Conservation (phyloP, 1,284 basidiomycete species). For the Schizophyllum amplum region DNA sequence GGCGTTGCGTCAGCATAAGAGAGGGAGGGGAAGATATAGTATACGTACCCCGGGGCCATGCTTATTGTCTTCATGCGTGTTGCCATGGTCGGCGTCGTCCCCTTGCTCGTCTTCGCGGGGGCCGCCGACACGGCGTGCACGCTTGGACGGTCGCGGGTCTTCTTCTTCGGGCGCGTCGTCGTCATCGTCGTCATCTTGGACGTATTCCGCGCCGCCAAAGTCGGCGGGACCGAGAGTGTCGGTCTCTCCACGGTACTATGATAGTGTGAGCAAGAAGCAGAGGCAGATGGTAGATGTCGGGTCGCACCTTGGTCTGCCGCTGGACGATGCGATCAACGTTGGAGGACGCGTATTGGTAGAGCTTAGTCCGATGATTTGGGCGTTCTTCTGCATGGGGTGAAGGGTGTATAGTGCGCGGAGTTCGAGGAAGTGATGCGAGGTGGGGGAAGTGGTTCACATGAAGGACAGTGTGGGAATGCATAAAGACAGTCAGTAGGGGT, state of each 20-base stretch:
- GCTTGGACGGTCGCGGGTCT: neutral
- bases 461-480: neutral
- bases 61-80: neutral
- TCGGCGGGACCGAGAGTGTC: constrained; percentile 28
- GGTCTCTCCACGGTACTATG: constrained; percentile 42
- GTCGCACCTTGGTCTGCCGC: constrained; percentile 38
- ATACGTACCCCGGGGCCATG: neutral
- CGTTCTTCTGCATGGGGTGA: constrained; percentile 29
- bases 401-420: neutral
- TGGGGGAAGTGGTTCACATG: constrained; percentile 7
- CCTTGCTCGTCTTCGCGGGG: neutral
- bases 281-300: neutral
- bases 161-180: constrained; percentile 9
- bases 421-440: constrained; percentile 1
- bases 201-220: constrained; percentile 12
- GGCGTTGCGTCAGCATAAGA: no score
- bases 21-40: neutral
- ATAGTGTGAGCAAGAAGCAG: constrained; percentile 2
- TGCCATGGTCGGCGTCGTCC: neutral
- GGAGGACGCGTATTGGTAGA: constrained; percentile 51
- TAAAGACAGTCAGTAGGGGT: neutral
- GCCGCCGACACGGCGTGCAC: neutral
- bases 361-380: constrained; percentile 44
- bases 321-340: constrained; percentile 40
- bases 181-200: constrained; percentile 12